These are phyloP conservation scores for Agrocybe chaxingu DNA, from an alignment of 768 basidiomycete genomes.

Conservation along the genomic window DNA sequence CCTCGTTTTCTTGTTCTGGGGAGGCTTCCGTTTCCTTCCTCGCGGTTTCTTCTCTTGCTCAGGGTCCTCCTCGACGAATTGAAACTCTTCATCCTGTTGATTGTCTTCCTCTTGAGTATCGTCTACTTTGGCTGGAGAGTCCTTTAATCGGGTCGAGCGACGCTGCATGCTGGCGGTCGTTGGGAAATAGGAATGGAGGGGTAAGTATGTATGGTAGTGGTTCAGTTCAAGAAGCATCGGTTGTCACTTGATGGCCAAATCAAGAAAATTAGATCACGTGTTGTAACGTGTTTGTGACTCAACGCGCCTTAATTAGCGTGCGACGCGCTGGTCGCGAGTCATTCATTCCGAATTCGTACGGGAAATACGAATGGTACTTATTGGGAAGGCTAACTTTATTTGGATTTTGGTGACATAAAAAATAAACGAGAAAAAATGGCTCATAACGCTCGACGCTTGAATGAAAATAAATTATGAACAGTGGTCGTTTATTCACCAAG, in stretches of 20 bases:
- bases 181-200: too few species aligned
- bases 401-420: too few species aligned
- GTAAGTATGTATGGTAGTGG: too few species aligned
- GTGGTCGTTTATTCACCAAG: too few species aligned
- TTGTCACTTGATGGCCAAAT: not conserved
- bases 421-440: too few species aligned
- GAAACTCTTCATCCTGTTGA: not conserved
- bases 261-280: not conserved
- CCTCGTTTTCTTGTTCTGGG: not conserved
- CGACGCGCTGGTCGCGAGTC: too few species aligned
- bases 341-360: too few species aligned
- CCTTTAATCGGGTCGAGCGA: conserved; percentile 1
- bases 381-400: too few species aligned
- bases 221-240: not conserved
- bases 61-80: not conserved
- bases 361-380: too few species aligned
- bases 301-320: not conserved
- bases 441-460: too few species aligned
- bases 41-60: not conserved
- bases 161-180: conserved; percentile 4
- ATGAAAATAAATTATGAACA: too few species aligned
- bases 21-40: not conserved
- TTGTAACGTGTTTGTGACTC: not conserved
- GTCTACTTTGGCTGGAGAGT: not conserved
- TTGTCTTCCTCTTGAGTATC: not conserved